A percentile compares a stretch with the other conserved stretches of the same genome.
These are phyloP conservation scores for Hamamelis virginiana DNA, from an alignment of 164 flowering plant species.

Conservation along the genomic window DNA sequence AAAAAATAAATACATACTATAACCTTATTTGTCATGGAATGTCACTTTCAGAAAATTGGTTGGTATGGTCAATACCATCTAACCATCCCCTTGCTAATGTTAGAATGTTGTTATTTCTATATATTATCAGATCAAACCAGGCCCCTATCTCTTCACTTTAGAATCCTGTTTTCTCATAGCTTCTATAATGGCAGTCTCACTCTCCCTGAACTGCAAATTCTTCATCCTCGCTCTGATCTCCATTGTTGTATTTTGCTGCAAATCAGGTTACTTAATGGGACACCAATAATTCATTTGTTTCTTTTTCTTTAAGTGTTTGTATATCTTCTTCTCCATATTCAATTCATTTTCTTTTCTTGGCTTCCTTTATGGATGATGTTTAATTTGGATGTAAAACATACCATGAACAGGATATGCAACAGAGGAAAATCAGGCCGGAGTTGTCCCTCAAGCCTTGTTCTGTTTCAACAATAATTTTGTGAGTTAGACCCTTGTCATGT, in stretches of 20 bases:
- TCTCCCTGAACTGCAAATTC: not conserved
- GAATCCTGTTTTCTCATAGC: not conserved
- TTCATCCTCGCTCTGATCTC: slow-evolving; percentile 7
- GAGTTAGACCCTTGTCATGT: slow-evolving; percentile 6
- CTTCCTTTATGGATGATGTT: not conserved
- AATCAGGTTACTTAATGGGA: slow-evolving; percentile 6
- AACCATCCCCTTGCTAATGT: not conserved
- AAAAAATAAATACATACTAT: too few species aligned
- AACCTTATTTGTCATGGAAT: too few species aligned
- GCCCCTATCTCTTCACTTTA: not conserved
- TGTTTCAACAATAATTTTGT: slow-evolving; percentile 38
- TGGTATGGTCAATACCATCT: not conserved
- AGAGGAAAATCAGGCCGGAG: slow-evolving; percentile 13
- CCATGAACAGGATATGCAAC: slow-evolving; percentile 18
- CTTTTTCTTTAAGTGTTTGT: too few species aligned
- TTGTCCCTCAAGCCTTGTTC: slow-evolving; percentile 14
- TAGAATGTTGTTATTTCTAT: not conserved
- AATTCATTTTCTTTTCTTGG: not conserved
- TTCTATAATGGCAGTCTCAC: slow-evolving; percentile 13
- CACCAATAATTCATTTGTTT: too few species aligned
- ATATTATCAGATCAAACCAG: slow-evolving; percentile 4
- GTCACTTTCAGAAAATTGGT: slow-evolving; percentile 4
- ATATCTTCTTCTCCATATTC: not conserved
- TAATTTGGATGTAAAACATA: not conserved
- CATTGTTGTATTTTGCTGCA: slow-evolving; percentile 11